Evolutionary conservation across 2,329 filamentous ascomycete genomes (phyloP).

Genomic region (Allantophomopsis cytisporea): DNA sequence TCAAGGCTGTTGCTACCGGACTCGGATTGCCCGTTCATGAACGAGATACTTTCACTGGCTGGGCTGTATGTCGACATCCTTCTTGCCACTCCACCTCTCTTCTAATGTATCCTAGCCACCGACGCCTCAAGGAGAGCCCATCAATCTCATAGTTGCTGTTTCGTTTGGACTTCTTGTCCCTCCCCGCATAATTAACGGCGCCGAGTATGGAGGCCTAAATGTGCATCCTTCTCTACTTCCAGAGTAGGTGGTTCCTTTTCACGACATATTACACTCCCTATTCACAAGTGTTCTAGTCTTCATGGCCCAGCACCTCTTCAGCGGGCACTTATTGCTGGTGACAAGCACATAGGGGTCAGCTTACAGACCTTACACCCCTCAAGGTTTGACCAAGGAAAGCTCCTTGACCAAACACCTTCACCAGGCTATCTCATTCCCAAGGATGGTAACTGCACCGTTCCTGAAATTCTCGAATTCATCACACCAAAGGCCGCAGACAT

Average conservation of each 20-base stretch:
- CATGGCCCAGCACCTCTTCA: constrained; percentile 79
- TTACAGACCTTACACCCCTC: constrained; percentile 73
- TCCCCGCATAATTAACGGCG: constrained; percentile 50
- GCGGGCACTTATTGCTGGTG: constrained; percentile 58
- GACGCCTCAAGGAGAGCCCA: constrained; percentile 23
- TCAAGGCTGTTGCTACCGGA: constrained; percentile 49
- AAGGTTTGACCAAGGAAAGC: constrained; percentile 64
- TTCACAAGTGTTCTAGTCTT: constrained; percentile 33
- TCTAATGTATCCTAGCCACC: constrained; percentile 33
- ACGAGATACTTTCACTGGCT: constrained; percentile 70
- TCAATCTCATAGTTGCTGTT: constrained; percentile 78
- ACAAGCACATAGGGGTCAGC: constrained; percentile 56
- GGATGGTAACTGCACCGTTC: constrained; percentile 28
- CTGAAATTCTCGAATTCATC: constrained; percentile 37
- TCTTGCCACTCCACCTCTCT: constrained; percentile 1
- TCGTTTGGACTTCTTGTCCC: constrained; percentile 92
- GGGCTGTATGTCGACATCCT: constrained; percentile 43
- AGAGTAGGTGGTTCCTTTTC: constrained; percentile 36
- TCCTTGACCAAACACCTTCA: constrained; percentile 55
- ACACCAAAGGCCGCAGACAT: constrained; percentile 55
- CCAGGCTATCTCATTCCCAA: constrained; percentile 40
- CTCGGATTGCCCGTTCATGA: constrained; percentile 58
- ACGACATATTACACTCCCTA: neutral
- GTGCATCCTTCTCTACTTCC: constrained; percentile 87
- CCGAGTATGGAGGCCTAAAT: constrained; percentile 80